Evolutionary conservation across 257 asterid species (phyloP), one percentile per base, ranked within the genome.

Genomic region (Prunella vulgaris): DNA sequence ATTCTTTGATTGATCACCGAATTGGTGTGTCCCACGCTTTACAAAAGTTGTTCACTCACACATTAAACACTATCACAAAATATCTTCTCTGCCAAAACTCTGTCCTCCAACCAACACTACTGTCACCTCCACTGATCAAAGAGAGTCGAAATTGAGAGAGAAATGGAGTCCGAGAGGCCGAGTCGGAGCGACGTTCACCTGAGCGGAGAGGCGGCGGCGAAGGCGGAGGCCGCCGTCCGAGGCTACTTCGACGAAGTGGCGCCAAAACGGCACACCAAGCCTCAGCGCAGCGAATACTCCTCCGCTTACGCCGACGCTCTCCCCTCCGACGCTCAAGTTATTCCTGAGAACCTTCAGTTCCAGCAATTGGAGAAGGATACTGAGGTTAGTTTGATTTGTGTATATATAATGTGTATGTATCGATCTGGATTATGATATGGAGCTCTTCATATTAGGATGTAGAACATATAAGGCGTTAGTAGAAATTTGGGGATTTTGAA

Each of bases 241-340:
- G 82, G 81, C 12, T 76, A 87, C 81, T 90, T 87, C 61, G 97
- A 90, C 37, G 88, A 68, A 5, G 65, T 77, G 33, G 90, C 97
- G 66, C 97, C 97, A 6, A 84, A 83, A 68, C 93, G 98, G 38
- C 98, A 90, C 82, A 77, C 90, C 9, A 93, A 93, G 77, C 98
- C 98, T 49, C 96, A 85, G 68, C 92, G 98, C 22, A 93, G 98
- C 72, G 98, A 93, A 1, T 76, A 87, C 64, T 78, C 96, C 54
- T 53, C 91, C 13, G 75, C 79, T 9, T 90, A 90, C 28, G 44
- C 74, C 13, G 96, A 93, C 58, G 72, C 83, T 40, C 15, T 77
- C 60, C 33, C 88, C 38, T 38, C 13, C 59, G 66, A 56, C n/a
- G 49, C 30, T 42, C 77, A 14, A 9, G 54, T 46, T 40, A 88